A percentile compares a stretch with the other conserved stretches of the same genome.
Evolutionary conservation across 1,139 yeast species (phyloP).

Genomic region (Oligophagozyma castellii): DNA sequence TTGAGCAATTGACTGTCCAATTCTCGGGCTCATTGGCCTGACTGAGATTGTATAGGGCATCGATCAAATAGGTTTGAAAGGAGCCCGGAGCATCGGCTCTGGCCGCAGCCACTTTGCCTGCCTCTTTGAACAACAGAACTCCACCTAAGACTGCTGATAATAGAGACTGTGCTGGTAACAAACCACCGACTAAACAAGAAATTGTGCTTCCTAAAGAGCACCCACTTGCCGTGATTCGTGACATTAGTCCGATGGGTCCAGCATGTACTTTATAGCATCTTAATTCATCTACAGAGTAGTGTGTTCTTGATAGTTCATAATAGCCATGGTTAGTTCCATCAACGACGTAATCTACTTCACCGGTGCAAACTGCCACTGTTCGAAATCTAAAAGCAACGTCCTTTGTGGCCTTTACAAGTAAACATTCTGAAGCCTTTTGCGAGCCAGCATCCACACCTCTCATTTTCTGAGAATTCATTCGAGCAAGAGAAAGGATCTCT

Average conservation of each 20-base stretch:
- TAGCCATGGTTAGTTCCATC: constrained; percentile 27
- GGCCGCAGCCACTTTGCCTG: constrained; percentile 41
- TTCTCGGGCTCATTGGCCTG: constrained; percentile 14
- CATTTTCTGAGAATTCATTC: constrained; percentile 33
- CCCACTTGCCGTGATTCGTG: constrained; percentile 76
- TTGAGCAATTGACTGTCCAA: constrained; percentile 10
- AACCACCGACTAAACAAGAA: constrained; percentile 44
- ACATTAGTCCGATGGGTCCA: constrained; percentile 62
- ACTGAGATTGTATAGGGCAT: constrained; percentile 17
- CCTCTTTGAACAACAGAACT: constrained; percentile 45
- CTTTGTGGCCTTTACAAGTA: constrained; percentile 29
- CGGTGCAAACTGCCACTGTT: constrained; percentile 64
- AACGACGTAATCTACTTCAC: constrained; percentile 35
- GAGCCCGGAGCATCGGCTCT: constrained; percentile 20
- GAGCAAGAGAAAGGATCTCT: constrained; percentile 48
- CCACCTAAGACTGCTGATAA: constrained; percentile 46
- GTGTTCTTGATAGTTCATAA: constrained; percentile 10
- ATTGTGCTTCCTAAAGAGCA: constrained; percentile 72
- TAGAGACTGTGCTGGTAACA: constrained; percentile 20
- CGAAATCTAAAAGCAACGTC: constrained; percentile 42
- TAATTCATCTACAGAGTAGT: constrained; percentile 18
- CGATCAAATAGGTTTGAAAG: constrained; percentile 20
- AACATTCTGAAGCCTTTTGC: constrained; percentile 23
- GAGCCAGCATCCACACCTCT: constrained; percentile 62
- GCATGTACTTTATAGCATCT: constrained; percentile 24